Evolutionary conservation across 1,284 basidiomycete species (phyloP).

Genomic region (Apiotrichum sp.): DNA sequence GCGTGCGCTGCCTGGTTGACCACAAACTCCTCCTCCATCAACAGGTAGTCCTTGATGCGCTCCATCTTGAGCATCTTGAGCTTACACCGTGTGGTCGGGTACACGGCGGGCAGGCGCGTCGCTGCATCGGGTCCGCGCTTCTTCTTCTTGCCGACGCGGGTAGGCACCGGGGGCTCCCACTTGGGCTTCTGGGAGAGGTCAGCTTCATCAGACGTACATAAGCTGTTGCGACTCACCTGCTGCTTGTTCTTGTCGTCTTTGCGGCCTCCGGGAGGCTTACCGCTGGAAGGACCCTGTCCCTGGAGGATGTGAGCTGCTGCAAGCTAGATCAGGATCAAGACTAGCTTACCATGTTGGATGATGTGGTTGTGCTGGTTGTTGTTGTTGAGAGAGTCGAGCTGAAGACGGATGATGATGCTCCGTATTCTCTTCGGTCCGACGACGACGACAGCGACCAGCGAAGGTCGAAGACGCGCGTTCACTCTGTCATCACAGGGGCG

Average conservation of each 20-base stretch:
- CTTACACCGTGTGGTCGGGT: slow-evolving; percentile 90
- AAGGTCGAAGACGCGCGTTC: not conserved
- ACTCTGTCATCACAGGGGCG: not conserved
- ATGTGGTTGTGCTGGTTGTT: not conserved
- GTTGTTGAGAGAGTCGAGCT: not conserved
- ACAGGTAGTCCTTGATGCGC: slow-evolving; percentile 95
- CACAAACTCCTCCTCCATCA: slow-evolving; percentile 97
- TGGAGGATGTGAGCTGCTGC: slow-evolving; percentile 34
- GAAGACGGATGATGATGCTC: not conserved
- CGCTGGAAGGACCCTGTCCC: slow-evolving; percentile 75
- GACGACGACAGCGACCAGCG: too few species aligned
- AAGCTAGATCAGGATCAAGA: not conserved
- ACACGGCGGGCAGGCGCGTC: slow-evolving; percentile 87
- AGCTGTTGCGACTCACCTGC: slow-evolving; percentile 45
- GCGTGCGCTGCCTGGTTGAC: slow-evolving; percentile 88
- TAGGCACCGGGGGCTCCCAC: slow-evolving; percentile 98
- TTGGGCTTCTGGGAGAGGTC: slow-evolving; percentile 58
- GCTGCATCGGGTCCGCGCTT: slow-evolving; percentile 85
- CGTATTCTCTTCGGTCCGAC: too few species aligned
- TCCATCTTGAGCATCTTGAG: slow-evolving; percentile 93
- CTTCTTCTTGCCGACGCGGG: slow-evolving; percentile 91
- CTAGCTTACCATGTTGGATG: slow-evolving; percentile 10
- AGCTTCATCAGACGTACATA: not conserved
- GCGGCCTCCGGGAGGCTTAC: slow-evolving; percentile 45
- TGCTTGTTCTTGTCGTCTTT: slow-evolving; percentile 56